Base-by-base conservation (phyloP, 2,329 filamentous ascomycete species). In the Clonostachys rosea region DNA sequence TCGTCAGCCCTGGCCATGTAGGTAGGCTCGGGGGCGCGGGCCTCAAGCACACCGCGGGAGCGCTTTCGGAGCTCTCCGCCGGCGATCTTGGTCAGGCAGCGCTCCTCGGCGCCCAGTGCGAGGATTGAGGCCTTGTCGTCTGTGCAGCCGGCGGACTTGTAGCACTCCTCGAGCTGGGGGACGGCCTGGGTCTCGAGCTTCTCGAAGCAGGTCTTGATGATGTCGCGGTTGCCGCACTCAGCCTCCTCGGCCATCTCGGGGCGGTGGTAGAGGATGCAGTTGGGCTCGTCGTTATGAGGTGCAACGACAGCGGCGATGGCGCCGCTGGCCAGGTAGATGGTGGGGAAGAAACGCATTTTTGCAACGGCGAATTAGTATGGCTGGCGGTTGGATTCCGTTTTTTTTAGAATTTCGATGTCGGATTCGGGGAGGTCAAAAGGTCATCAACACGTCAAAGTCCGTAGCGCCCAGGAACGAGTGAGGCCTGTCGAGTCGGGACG, bases 151-250 rank as follows among this genome's bases (percentile, higher is more conserved):
- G 64, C 59, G 33, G 52, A 47, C 43, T 53, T 41, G 56, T 66
- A 65, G 59, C 69, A 72, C 30, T 51, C 50, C 52, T 70, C 62
- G 48, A 80, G 50, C 43, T 69, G 62, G 16, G 50, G 46, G 13
- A 58, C 44, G 42, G 58, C 54, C 48, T 64, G 53, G 51, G 59
- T 51, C 46, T 64, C 50, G 33, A 67, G 61, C 34, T 57, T 51
- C 10, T 55, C 50, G 44, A 80, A 62, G 59, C 76, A 80, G 54
- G 62, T 49, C 45, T 61, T 57, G 51, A 79, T 63, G 37, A 67
- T 62, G 47, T 59, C 62, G 48, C 59, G 57, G 54, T 74, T 59
- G 42, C 72, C 74, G 58, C 76, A 79, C 46, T 63, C 62, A 13
- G 73, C 63, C 37, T 61, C 58, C 14, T 48, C 51, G 42, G 71